These are phyloP conservation scores for Syzygium aqueum DNA, from an alignment of 345 rosid species.

Conservation along the genomic window DNA sequence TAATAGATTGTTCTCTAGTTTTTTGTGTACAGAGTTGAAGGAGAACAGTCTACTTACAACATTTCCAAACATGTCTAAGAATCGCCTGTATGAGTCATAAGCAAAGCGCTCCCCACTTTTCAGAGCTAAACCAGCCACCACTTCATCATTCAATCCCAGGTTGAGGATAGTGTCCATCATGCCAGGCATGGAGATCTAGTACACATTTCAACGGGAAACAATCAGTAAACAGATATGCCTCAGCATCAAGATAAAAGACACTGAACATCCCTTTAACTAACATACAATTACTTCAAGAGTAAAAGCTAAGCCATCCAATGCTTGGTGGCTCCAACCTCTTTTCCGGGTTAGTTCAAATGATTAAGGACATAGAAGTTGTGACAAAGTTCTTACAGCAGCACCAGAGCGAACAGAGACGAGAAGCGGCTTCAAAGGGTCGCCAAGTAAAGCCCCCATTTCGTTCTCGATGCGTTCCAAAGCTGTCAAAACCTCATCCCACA, in stretches of 20 bases:
- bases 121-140: conserved; percentile 54
- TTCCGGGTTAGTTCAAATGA: background rate
- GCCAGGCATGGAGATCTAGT: conserved; percentile 90
- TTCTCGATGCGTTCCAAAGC: conserved; percentile 48
- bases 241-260: background rate
- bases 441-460: conserved; percentile 78
- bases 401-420: conserved; percentile 98
- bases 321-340: background rate
- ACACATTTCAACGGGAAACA: background rate
- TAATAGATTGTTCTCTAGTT: background rate
- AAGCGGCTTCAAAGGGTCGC: conserved; percentile 73
- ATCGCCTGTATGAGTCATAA: conserved; percentile 84
- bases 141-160: conserved; percentile 86
- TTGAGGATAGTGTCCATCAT: conserved; percentile 99
- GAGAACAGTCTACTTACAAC: conserved; percentile 54
- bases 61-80: conserved; percentile 88
- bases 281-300: background rate
- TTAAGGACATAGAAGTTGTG: background rate
- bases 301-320: background rate
- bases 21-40: background rate
- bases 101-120: conserved; percentile 93
- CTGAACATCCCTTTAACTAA: background rate
- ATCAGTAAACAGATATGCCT: background rate
- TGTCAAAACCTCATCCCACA: conserved; percentile 75
- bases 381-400: conserved; percentile 66